A percentile compares a stretch with the other conserved stretches of the same genome.
Evolutionary conservation across 2,329 filamentous ascomycete species (phyloP).

Genomic region (Trichoderma lentiforme): DNA sequence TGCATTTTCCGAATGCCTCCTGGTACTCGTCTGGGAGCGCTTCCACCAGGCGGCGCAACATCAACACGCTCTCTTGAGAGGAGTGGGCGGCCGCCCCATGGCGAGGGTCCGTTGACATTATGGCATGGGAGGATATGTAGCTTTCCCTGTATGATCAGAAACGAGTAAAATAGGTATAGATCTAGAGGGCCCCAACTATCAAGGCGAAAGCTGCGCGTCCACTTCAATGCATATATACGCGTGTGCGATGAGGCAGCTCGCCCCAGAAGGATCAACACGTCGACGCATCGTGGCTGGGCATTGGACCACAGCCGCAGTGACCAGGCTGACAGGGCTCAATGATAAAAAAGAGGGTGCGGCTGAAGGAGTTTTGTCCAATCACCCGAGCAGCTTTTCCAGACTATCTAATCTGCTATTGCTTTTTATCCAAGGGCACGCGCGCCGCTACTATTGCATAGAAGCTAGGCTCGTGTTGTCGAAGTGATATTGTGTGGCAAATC

Average conservation of each 20-base stretch:
- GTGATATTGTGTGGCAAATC: not conserved
- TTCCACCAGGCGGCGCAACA: not conserved
- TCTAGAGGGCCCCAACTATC: not conserved
- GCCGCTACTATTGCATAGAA: not conserved
- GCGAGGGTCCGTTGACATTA: not conserved
- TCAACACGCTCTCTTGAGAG: not conserved
- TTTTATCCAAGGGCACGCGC: not conserved
- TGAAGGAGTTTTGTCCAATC: not conserved
- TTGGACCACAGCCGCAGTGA: not conserved
- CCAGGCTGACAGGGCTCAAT: not conserved
- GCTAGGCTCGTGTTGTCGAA: not conserved
- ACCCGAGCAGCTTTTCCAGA: not conserved
- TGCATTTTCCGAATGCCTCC: not conserved
- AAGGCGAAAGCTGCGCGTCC: not conserved
- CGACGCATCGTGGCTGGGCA: not conserved
- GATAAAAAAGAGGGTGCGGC: not conserved
- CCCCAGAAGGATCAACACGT: not conserved
- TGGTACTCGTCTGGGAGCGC: not conserved
- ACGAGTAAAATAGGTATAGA: not conserved
- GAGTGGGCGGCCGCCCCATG: not conserved
- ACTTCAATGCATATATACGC: not conserved
- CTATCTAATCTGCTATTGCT: not conserved
- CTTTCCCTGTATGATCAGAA: not conserved
- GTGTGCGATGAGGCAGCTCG: not conserved
- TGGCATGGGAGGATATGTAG: not conserved